Conservation (phyloP, 345 rosid species). For the Psidium guajava region DNA sequence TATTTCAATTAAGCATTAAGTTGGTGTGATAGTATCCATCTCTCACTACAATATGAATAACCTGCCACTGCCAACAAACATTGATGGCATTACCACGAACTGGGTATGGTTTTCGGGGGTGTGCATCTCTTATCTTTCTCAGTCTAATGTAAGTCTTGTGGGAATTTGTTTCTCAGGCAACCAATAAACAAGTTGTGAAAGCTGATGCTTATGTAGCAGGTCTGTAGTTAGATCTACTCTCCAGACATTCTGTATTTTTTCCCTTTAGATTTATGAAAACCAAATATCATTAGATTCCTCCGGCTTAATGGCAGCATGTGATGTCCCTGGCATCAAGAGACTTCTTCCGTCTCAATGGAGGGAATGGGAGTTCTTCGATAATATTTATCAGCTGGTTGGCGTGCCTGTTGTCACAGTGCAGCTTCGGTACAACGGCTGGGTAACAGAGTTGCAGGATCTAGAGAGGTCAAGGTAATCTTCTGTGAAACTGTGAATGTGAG, state of each 20-base stretch:
- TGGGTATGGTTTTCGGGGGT: background rate
- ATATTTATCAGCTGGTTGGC: constrained; percentile 81
- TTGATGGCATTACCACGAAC: background rate
- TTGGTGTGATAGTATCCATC: background rate
- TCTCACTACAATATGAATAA: background rate
- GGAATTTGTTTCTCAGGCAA: constrained; percentile 47
- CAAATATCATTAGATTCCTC: background rate
- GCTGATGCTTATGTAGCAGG: constrained; percentile 99
- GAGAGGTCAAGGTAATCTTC: constrained; percentile 63
- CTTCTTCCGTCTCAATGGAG: constrained; percentile 77
- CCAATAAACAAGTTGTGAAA: constrained; percentile 57
- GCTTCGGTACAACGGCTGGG: constrained; percentile 97
- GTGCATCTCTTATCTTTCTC: background rate
- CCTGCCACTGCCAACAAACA: background rate
- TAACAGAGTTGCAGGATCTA: constrained; percentile 76
- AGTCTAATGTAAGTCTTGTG: background rate
- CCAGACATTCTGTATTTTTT: background rate
- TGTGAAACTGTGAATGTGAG: background rate
- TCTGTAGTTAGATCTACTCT: constrained; percentile 1
- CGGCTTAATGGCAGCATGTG: constrained; percentile 52
- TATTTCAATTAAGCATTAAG: background rate
- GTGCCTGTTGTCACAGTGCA: constrained; percentile 91
- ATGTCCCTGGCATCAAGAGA: constrained; percentile 94
- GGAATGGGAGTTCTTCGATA: constrained; percentile 60
- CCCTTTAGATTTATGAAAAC: background rate